Conservation (phyloP, 257 asterid species). For the Solanum pimpinellifolium region DNA sequence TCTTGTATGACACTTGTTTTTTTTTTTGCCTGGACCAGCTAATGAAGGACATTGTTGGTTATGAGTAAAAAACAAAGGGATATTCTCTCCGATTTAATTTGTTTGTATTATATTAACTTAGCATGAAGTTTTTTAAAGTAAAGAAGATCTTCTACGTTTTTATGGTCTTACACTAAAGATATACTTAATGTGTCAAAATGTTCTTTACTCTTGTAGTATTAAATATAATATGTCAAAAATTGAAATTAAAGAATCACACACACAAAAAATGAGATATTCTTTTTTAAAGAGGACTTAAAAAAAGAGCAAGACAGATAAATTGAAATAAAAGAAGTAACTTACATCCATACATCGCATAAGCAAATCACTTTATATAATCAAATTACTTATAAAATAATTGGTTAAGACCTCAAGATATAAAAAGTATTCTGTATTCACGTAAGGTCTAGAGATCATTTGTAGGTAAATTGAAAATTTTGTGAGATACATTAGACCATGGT, state of each 20-base stretch:
- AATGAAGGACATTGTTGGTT: not conserved
- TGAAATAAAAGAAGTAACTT: not conserved
- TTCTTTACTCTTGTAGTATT: not conserved
- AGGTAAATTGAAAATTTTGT: not conserved
- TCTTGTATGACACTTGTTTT: slow-evolving; percentile 16
- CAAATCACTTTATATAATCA: not conserved
- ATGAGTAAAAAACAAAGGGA: not conserved
- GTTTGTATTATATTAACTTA: not conserved
- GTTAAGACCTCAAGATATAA: not conserved
- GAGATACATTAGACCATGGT: not conserved
- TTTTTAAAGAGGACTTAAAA: not conserved
- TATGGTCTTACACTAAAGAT: not conserved
- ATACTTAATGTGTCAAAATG: not conserved
- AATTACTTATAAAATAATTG: not conserved
- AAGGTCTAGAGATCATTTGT: not conserved
- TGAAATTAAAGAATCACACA: not conserved
- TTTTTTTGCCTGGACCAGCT: not conserved
- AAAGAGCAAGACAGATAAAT: not conserved
- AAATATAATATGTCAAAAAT: not conserved
- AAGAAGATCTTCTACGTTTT: not conserved
- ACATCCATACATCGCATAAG: not conserved
- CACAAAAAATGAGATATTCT: not conserved
- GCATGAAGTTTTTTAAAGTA: not conserved
- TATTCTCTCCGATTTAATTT: not conserved
- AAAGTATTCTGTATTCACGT: not conserved